Percentiles rank a stretch among this genome's conserved stretches.
These are phyloP conservation scores for Wickerhamomyces queroliae DNA, from an alignment of 805 yeast genomes.

Conservation along the genomic window DNA sequence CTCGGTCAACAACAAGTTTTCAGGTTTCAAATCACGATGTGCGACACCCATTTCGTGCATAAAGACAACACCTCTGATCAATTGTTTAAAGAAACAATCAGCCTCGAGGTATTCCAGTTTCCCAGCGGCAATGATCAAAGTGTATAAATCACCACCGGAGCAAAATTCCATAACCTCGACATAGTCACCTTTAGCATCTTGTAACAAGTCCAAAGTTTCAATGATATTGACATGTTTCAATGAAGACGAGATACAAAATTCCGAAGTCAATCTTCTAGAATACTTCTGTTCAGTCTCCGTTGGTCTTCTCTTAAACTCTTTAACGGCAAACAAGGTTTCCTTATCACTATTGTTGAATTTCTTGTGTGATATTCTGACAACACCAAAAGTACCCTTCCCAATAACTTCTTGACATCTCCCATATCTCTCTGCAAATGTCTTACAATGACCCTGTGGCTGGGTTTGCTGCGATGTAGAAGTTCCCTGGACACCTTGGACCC, in stretches of 20 bases:
- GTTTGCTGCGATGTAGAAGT: too few species aligned
- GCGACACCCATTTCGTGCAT: constrained; percentile 90
- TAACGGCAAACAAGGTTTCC: constrained; percentile 74
- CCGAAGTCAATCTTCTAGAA: constrained; percentile 69
- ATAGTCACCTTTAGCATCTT: constrained; percentile 78
- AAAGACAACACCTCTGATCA: constrained; percentile 76
- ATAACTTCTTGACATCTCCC: constrained; percentile 94
- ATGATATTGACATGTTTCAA: constrained; percentile 76
- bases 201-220: constrained; percentile 66
- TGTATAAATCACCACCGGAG: constrained; percentile 75
- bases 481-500: constrained; percentile 12
- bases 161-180: constrained; percentile 86
- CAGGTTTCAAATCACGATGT: constrained; percentile 88
- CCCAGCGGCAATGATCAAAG: constrained; percentile 70
- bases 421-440: constrained; percentile 79
- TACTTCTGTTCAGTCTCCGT: constrained; percentile 62
- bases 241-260: constrained; percentile 76
- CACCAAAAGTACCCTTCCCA: constrained; percentile 93
- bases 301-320: constrained; percentile 65
- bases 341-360: constrained; percentile 30
- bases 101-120: constrained; percentile 78
- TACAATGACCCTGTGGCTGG: constrained; percentile 25
- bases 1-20: constrained; percentile 68
- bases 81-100: constrained; percentile 84
- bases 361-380: constrained; percentile 84